phyloP scores from a whole-genome alignment of 1,139 yeast species.

The Lodderomyces oxycetoniae region DNA sequence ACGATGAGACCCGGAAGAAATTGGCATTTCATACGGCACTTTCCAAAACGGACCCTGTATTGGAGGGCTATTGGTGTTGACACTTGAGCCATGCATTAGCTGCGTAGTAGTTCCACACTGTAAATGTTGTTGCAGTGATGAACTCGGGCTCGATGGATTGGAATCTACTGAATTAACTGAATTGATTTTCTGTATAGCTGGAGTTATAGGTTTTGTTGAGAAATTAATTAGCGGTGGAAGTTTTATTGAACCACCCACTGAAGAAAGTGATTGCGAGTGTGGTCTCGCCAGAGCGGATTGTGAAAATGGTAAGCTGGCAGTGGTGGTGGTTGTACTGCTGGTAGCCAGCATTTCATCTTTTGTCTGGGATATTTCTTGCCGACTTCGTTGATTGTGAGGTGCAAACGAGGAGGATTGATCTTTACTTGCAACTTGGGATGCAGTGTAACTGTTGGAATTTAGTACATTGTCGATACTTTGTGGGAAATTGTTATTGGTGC shows the following conservation, averaged over 20 bases:
- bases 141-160: slow-evolving; percentile 19
- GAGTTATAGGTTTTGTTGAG: slow-evolving; percentile 4
- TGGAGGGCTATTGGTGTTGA: slow-evolving; percentile 27
- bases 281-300: too few species aligned
- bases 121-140: slow-evolving; percentile 13
- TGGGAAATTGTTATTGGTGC: slow-evolving; percentile 7
- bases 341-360: too few species aligned
- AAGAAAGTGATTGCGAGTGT: slow-evolving; percentile 8
- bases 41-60: slow-evolving; percentile 49
- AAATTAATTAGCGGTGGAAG: slow-evolving; percentile 5
- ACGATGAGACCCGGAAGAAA: slow-evolving; percentile 21
- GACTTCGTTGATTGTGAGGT: too few species aligned
- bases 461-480: too few species aligned
- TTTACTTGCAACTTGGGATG: too few species aligned
- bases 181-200: slow-evolving; percentile 13
- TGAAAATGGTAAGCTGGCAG: slow-evolving; percentile 9
- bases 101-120: not conserved
- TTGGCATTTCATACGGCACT: slow-evolving; percentile 49
- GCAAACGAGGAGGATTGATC: too few species aligned
- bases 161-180: slow-evolving; percentile 11
- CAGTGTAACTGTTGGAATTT: slow-evolving; percentile 19
- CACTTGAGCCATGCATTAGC: too few species aligned
- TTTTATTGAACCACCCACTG: slow-evolving; percentile 3
- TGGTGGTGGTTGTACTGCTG: too few species aligned
- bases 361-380: too few species aligned